phyloP scores from a whole-genome alignment of 495 filamentous ascomycete species.

The Apodospora peruviana region DNA sequence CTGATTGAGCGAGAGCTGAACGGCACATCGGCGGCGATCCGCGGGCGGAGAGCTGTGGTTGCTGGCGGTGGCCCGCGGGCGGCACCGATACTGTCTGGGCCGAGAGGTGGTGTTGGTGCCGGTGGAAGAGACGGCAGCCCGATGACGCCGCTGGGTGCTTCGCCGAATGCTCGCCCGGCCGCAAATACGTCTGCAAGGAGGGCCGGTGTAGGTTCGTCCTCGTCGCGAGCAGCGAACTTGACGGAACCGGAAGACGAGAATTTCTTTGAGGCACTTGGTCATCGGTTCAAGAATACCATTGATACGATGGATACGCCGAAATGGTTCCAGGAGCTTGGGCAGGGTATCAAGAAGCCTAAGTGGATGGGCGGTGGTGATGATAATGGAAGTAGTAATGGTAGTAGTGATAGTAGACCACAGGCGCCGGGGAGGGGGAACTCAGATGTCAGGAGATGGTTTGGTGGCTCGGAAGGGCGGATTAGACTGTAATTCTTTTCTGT shows the following conservation, averaged over 20 bases:
- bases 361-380: constrained; percentile 69
- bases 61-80: constrained; percentile 18
- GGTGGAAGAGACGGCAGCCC: constrained; percentile 14
- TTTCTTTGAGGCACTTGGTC: constrained; percentile 76
- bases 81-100: constrained; percentile 34
- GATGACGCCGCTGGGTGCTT: constrained; percentile 38
- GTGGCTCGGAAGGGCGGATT: constrained; percentile 27
- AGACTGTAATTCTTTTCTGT: constrained; percentile 22
- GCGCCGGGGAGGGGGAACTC: constrained; percentile 18
- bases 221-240: constrained; percentile 12
- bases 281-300: constrained; percentile 84
- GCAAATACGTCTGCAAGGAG: constrained; percentile 28
- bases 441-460: constrained; percentile 42
- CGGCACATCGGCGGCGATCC: constrained; percentile 41
- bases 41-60: constrained; percentile 29
- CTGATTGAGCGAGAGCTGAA: constrained; percentile 86
- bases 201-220: constrained; percentile 11
- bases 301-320: constrained; percentile 76
- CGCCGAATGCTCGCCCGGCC: constrained; percentile 29
- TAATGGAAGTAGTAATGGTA: constrained; percentile 9
- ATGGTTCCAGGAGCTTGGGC: constrained; percentile 65
- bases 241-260: constrained; percentile 65
- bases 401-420: constrained; percentile 3
- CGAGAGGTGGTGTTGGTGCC: constrained; percentile 15
- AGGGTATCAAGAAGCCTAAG: constrained; percentile 66